Evolutionary conservation across 345 rosid species (phyloP), one percentile per base, ranked within the genome.

Genomic region (Gossypium bickii): DNA sequence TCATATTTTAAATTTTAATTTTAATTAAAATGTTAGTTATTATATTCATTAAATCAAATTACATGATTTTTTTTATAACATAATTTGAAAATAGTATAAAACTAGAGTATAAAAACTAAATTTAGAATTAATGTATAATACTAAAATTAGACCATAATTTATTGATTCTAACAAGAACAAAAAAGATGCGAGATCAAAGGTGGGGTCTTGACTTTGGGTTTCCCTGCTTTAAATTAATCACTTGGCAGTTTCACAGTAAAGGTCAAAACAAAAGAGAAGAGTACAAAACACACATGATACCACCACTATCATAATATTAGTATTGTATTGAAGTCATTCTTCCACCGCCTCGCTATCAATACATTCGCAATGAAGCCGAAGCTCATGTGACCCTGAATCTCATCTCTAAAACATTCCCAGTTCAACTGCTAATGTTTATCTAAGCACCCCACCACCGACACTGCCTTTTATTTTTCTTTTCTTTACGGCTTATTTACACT

Each of bases 381-480:
- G 41, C 41, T 34, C 41, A 34, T 5, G 7, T 34, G 7, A 34
- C 41, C 41, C 41, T 34, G 41, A 34, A 34, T 34, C 41, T 8
- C 38, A 62, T 16, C 8, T 24, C 44, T 29, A 47, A 47, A 2
- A 10, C 49, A 64, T 34, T 27, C 17, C 12, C 67, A 58, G 47
- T 43, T 18, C 62, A 25, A 48, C 53, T 7, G 55, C 62, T 24
- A 3, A 34, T 15, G 80, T 70, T 49, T 34, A 18, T 12, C 55
- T 20, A 0, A 77, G 76, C 84, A 68, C 77, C 86, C 86, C 79
- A 51, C 82, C 90, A 89, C 90, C 90, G 92, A 87, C 93, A 81
- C 86, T 80, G 18, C 44, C 63, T 22, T 11, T 63, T 67, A 58
- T 16, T 71, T 52, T 61, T 13, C 15, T 27, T 55, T 18, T 45